These are phyloP conservation scores for Trametes pubescens DNA, from an alignment of 1,284 basidiomycete species.

Conservation along the genomic window DNA sequence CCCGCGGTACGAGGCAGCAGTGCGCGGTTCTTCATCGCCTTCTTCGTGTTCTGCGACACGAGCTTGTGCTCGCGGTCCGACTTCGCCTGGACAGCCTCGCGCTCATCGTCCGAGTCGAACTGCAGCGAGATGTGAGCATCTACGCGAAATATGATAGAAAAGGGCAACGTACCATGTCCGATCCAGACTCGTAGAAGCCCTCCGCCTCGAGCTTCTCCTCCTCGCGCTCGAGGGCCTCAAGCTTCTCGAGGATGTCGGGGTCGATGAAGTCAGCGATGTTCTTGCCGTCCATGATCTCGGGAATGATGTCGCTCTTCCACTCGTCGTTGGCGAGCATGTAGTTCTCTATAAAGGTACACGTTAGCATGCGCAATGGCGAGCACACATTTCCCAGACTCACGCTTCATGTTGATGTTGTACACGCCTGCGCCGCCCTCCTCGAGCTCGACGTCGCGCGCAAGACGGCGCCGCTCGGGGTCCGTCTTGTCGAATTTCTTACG, in stretches of 20 bases:
- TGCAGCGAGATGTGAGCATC: constrained; percentile 41
- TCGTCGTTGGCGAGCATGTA: constrained; percentile 91
- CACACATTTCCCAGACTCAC: constrained; percentile 54
- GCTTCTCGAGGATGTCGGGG: constrained; percentile 96
- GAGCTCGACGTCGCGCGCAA: constrained; percentile 84
- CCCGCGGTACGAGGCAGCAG: constrained; percentile 88
- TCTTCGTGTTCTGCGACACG: constrained; percentile 83
- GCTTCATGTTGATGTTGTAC: constrained; percentile 88
- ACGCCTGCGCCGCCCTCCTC: constrained; percentile 90
- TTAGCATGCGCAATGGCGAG: constrained; percentile 22
- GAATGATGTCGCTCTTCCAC: constrained; percentile 97
- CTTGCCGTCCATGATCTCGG: constrained; percentile 98
- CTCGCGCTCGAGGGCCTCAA: constrained; percentile 97
- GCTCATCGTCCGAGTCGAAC: constrained; percentile 94
- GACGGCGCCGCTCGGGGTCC: constrained; percentile 75
- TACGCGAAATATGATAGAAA: too few relatives aligned
- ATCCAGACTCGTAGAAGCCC: constrained; percentile 94
- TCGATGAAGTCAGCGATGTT: constrained; percentile 99
- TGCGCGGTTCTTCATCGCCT: constrained; percentile 87
- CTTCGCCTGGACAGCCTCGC: constrained; percentile 76
- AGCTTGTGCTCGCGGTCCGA: constrained; percentile 78
- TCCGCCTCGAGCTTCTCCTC: constrained; percentile 94
- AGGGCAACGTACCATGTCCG: constrained; percentile 70
- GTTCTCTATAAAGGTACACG: constrained; percentile 64
- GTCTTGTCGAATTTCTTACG: constrained; percentile 88